Base-by-base conservation (phyloP, 2,329 filamentous ascomycete species). In the Pseudonectria buxi region DNA sequence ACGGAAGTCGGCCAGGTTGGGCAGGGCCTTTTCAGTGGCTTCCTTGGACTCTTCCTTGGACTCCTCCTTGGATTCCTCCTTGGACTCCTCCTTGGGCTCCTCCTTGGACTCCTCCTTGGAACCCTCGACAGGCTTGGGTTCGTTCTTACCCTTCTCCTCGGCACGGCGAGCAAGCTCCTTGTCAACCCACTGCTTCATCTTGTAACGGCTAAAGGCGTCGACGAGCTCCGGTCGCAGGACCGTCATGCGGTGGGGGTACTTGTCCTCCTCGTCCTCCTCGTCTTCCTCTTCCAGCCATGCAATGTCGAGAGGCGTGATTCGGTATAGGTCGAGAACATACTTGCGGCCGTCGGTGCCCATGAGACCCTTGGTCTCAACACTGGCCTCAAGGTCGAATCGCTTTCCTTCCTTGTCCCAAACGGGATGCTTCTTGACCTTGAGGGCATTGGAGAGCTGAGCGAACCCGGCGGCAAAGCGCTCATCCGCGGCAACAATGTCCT, bases 341-440 rank as follows among this genome's bases (percentile, higher is more conserved):
- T 95, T 95, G 51, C 92, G 79, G 26, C 89, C 92, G 56, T 98
- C 92, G 1, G 92, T 98, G 31, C 92, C 92, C 51, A 98, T 72
- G n/a, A 98, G 71, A 35, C 92, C 92, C 69, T 98, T 98, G 35
- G 92, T 98, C 65, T 98, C 92, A 11, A 98, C 89, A 53, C 89
- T 96, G 27, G 86, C 87, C 62, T 96, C 90, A 4, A 98, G 72
- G 43, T 95, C 87, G 53, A 95, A 88, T 43, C 83, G 79, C 63
- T 88, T 84, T 48, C 81, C 79, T 51, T 95, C 86, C 72, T 96
- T 96, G 63, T 98, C 92, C 92, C 92, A 98, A 4, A 98, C 94
- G 29, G 88, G 72, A 59, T 98, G 92, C 65, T 84, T 84, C 75
- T 96, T 96, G 40, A 95, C 85, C 49, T 83, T 85, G 53, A 96